Evolutionary conservation across 805 yeast species (phyloP).

Genomic region (Nematodospora valgi): DNA sequence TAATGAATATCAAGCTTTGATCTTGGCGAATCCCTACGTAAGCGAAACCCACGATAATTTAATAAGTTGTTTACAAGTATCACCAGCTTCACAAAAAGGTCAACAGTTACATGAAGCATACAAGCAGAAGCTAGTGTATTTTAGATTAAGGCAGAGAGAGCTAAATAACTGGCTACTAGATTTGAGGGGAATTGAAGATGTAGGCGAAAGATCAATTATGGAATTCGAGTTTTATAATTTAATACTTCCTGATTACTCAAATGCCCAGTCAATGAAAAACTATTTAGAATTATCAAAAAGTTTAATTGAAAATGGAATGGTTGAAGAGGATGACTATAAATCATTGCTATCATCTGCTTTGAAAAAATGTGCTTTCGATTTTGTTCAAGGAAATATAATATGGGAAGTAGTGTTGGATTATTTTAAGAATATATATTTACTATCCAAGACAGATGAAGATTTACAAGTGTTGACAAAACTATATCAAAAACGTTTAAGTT

Average conservation of each 20-base stretch:
- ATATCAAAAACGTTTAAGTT: constrained; percentile 28
- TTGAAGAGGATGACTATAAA: constrained; percentile 6
- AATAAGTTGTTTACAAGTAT: constrained; percentile 7
- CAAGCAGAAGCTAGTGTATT: constrained; percentile 9
- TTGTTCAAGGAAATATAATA: constrained; percentile 14
- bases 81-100: constrained; percentile 3
- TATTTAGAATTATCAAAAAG: constrained; percentile 15
- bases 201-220: background rate
- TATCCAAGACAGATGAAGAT: constrained; percentile 14
- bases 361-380: constrained; percentile 23
- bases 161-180: constrained; percentile 17
- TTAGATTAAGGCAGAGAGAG: constrained; percentile 11
- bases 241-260: constrained; percentile 18
- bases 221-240: constrained; percentile 14
- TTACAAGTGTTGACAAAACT: constrained; percentile 14
- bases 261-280: constrained; percentile 17
- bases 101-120: constrained; percentile 10
- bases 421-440: background rate
- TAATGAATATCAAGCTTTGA: background rate
- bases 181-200: constrained; percentile 12
- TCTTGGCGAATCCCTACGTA: constrained; percentile 12
- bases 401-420: constrained; percentile 17
- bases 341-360: constrained; percentile 17
- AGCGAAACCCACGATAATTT: constrained; percentile 14
- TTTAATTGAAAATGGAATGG: constrained; percentile 4